Evolutionary conservation across 1,284 basidiomycete genomes (phyloP).

Genomic region (Tilletiopsis washingtonensis): DNA sequence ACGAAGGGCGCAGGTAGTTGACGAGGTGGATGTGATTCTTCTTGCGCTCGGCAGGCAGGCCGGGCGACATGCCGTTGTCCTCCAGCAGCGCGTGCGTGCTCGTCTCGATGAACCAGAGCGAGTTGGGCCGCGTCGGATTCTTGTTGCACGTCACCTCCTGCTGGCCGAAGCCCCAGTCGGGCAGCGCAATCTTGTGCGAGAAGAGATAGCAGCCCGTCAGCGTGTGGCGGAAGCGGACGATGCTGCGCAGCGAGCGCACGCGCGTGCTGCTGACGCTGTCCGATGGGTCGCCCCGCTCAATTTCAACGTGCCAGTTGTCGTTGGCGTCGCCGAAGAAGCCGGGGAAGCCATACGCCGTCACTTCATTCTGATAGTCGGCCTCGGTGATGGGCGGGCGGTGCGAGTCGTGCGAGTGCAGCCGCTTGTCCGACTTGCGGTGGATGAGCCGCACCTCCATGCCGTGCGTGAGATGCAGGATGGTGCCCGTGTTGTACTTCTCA

Average conservation of each 20-base stretch:
- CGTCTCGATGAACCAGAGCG: conserved; percentile 91
- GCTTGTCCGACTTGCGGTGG: conserved; percentile 73
- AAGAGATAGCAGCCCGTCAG: conserved; percentile 92
- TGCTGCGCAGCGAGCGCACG: conserved; percentile 70
- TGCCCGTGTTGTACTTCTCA: conserved; percentile 41
- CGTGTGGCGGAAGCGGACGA: conserved; percentile 75
- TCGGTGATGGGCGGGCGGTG: conserved; percentile 86
- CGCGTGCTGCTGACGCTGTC: conserved; percentile 52
- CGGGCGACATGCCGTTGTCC: not conserved
- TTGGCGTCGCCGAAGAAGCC: conserved; percentile 74
- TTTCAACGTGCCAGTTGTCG: conserved; percentile 91
- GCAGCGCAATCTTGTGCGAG: conserved; percentile 93
- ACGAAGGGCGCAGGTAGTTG: conserved; percentile 78
- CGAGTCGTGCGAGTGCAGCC: conserved; percentile 86
- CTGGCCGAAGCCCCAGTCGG: conserved; percentile 95
- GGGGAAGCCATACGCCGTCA: conserved; percentile 83
- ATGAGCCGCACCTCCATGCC: conserved; percentile 72
- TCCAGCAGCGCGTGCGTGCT: conserved; percentile 57
- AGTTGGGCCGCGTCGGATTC: conserved; percentile 71
- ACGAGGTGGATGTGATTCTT: conserved; percentile 6
- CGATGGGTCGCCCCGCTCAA: conserved; percentile 58
- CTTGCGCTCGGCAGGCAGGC: conserved; percentile 1
- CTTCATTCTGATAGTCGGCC: conserved; percentile 98
- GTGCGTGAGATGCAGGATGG: conserved; percentile 61
- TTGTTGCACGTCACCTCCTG: conserved; percentile 97